Evolutionary conservation across 176 grass and related monocot species (phyloP).

Genomic region (Canna indica): DNA sequence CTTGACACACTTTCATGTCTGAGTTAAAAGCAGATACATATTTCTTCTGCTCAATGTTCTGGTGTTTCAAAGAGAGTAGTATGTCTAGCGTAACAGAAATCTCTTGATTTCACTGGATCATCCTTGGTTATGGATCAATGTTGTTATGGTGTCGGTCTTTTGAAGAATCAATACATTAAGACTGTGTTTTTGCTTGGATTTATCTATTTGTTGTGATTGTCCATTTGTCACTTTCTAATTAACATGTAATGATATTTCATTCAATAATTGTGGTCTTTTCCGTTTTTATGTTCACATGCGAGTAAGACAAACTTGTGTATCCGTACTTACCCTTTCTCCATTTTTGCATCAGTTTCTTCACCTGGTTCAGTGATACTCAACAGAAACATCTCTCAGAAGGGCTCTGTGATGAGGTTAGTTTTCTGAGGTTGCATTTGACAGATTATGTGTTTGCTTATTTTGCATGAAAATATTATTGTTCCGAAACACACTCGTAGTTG

Average conservation of each 20-base stretch:
- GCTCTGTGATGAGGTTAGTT: conserved; percentile 13
- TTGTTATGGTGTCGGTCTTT: too few relatives aligned
- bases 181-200: not conserved
- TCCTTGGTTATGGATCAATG: too few relatives aligned
- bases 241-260: not conserved
- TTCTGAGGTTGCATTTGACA: not conserved
- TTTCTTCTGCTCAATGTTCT: too few relatives aligned
- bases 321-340: not conserved
- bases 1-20: too few relatives aligned
- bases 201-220: not conserved
- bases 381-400: conserved; percentile 17
- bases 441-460: not conserved
- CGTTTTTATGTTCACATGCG: not conserved
- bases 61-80: too few relatives aligned
- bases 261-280: not conserved
- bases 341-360: conserved; percentile 30
- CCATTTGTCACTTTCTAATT: not conserved
- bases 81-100: too few relatives aligned
- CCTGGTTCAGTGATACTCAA: conserved; percentile 28
- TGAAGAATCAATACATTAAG: not conserved
- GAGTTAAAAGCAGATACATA: too few relatives aligned
- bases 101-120: too few relatives aligned
- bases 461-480: not conserved
- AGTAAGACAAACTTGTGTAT: not conserved
- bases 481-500: not conserved